Evolutionary conservation across 2,329 filamentous ascomycete genomes (phyloP).

Genomic region (Sporothrix brasiliensis): DNA sequence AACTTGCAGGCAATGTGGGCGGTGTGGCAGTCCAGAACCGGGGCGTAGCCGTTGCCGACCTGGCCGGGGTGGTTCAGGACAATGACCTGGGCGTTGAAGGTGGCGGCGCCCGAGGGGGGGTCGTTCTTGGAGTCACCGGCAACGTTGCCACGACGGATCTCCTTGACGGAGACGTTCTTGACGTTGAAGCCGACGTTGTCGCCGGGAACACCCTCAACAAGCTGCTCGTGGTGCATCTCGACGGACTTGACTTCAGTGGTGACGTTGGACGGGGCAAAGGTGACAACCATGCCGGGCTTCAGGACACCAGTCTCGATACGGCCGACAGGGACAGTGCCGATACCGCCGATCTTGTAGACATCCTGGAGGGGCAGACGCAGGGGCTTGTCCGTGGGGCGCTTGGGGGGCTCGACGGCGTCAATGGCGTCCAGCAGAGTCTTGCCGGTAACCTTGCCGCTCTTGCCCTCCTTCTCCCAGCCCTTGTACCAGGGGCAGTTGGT

Average conservation of each 20-base stretch:
- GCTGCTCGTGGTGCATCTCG: constrained; percentile 99
- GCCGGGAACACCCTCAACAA: constrained; percentile 89
- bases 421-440: constrained; percentile 99
- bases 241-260: constrained; percentile 99
- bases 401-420: constrained; percentile 88
- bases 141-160: constrained; percentile 99
- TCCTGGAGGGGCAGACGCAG: constrained; percentile 99
- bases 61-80: constrained; percentile 99
- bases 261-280: constrained; percentile 97
- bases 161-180: constrained; percentile 99
- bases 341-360: constrained; percentile 99
- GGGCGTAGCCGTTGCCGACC: constrained; percentile 98
- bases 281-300: constrained; percentile 91
- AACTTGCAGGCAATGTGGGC: constrained; percentile 99
- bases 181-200: constrained; percentile 99
- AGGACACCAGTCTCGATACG: constrained; percentile 99
- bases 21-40: constrained; percentile 99
- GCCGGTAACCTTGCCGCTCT: constrained; percentile 79
- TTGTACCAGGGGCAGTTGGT: constrained; percentile 99
- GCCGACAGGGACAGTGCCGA: constrained; percentile 99
- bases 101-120: constrained; percentile 83
- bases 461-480: constrained; percentile 99
- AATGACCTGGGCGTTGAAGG: constrained; percentile 99
- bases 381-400: constrained; percentile 97
- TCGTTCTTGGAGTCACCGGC: constrained; percentile 99